phyloP scores from a whole-genome alignment of 768 basidiomycete genomes.

The Naematelia aurantialba region DNA sequence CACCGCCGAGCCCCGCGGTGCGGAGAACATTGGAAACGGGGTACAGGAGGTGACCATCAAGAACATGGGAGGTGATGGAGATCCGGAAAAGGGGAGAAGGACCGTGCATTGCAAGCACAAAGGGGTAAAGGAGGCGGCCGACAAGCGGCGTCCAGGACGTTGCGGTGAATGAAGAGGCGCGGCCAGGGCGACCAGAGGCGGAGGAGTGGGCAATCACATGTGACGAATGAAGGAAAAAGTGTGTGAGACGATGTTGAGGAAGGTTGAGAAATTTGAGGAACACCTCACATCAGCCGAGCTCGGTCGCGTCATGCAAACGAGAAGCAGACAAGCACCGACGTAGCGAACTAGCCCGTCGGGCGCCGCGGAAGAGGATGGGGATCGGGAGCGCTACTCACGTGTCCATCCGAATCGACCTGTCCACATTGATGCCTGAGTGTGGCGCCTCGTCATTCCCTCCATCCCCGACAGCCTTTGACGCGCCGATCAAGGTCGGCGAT shows the following conservation, averaged over 20 bases:
- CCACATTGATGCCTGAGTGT: constrained; percentile 47
- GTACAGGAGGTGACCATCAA: neutral
- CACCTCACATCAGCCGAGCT: neutral
- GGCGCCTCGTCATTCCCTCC: constrained; percentile 43
- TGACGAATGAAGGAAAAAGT: constrained; percentile 1
- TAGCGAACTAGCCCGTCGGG: neutral
- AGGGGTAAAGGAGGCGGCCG: neutral
- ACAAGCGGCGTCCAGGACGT: neutral
- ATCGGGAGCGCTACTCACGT: constrained; percentile 37
- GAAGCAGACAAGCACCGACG: neutral
- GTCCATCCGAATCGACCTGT: constrained; percentile 45
- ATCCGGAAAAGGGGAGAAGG: constrained; percentile 6
- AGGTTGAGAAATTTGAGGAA: neutral
- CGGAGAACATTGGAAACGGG: neutral
- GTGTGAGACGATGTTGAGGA: neutral
- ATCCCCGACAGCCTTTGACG: constrained; percentile 32
- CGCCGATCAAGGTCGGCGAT: neutral
- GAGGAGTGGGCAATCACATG: neutral
- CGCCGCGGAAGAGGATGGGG: neutral
- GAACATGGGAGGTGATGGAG: neutral
- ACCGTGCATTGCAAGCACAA: neutral
- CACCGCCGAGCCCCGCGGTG: neutral
- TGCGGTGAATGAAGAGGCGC: neutral
- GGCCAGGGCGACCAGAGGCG: no score
- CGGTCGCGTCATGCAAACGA: constrained; percentile 2